Evolutionary conservation across 345 rosid genomes (phyloP).

Genomic region (Salix viminalis): DNA sequence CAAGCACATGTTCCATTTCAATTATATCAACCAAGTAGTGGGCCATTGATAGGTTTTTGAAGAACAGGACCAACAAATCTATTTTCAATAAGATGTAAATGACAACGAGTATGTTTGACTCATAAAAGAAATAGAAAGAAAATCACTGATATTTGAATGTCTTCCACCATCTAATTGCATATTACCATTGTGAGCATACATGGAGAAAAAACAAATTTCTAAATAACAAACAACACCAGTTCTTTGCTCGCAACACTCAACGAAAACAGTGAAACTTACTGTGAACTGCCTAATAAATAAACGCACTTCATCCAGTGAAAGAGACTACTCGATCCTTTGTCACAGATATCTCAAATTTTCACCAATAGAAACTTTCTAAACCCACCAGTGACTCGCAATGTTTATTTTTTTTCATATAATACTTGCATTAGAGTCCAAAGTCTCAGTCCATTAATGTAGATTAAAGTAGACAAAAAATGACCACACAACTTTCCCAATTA

Average conservation of each 20-base stretch:
- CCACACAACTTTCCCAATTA: background rate
- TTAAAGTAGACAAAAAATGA: background rate
- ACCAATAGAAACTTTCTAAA: background rate
- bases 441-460: background rate
- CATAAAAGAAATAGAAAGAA: too few relatives aligned
- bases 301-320: background rate
- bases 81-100: background rate
- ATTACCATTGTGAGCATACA: background rate
- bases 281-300: slow-evolving; percentile 1
- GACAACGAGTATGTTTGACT: background rate
- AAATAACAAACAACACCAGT: background rate
- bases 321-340: background rate
- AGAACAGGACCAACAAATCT: background rate
- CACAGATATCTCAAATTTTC: background rate
- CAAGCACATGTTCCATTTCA: background rate
- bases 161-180: background rate
- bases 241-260: background rate
- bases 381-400: background rate
- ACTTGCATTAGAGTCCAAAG: too few relatives aligned
- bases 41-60: background rate
- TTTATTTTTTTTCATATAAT: too few relatives aligned
- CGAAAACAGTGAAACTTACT: background rate
- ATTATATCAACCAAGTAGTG: background rate
- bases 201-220: background rate
- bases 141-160: background rate